These are phyloP conservation scores for Yamadazyma akitaensis DNA, from an alignment of 805 yeast genomes.

Conservation along the genomic window DNA sequence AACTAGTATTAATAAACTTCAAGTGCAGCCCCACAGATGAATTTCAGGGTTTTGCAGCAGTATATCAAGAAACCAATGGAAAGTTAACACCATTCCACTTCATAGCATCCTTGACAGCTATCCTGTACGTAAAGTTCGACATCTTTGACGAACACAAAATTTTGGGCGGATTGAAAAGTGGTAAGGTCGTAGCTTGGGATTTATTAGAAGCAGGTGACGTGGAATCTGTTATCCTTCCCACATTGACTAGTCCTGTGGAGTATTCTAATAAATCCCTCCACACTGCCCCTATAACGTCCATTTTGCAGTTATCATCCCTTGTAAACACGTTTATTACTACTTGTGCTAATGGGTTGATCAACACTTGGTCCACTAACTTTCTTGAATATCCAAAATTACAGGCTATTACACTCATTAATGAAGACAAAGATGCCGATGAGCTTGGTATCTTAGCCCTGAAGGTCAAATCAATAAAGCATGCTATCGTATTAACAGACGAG, in stretches of 20 bases:
- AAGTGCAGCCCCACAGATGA: constrained; percentile 3
- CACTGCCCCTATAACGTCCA: constrained; percentile 20
- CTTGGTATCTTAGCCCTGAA: constrained; percentile 3
- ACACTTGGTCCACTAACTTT: constrained; percentile 33
- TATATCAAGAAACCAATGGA: constrained; percentile 29
- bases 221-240: constrained; percentile 20
- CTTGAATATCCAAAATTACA: constrained; percentile 25
- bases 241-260: constrained; percentile 20
- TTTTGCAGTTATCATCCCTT: constrained; percentile 16
- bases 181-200: constrained; percentile 53
- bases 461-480: constrained; percentile 1
- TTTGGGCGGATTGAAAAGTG: constrained; percentile 49
- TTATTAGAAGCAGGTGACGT: constrained; percentile 14
- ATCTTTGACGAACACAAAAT: constrained; percentile 35
- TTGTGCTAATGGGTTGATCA: constrained; percentile 24
- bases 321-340: constrained; percentile 12
- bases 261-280: constrained; percentile 17
- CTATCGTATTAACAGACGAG: not conserved
- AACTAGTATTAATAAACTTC: constrained; percentile 1
- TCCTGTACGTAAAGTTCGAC: constrained; percentile 41
- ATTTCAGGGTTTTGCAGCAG: constrained; percentile 25
- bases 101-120: constrained; percentile 38
- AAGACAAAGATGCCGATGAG: constrained; percentile 2
- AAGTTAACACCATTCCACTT: constrained; percentile 23
- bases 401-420: constrained; percentile 2